A percentile compares a stretch with the other conserved stretches of the same genome.
phyloP scores from a whole-genome alignment of 2,329 filamentous ascomycete genomes.

The Didymella lethalis region DNA sequence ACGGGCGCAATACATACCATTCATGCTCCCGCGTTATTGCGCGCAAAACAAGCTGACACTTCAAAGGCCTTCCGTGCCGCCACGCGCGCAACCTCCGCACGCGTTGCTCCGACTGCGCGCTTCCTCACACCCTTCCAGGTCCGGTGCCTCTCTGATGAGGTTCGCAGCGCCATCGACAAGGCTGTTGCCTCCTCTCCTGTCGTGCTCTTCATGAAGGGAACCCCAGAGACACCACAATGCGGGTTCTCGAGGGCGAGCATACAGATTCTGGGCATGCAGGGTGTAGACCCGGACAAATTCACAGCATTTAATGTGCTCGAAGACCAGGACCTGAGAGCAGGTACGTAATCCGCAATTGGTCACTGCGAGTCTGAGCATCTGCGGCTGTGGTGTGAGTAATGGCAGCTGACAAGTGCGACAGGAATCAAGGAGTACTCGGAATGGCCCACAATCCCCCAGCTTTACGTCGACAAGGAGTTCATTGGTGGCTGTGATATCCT shows the following conservation, averaged over 20 bases:
- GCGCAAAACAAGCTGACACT: slow-evolving; percentile 18
- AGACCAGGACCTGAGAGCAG: slow-evolving; percentile 82
- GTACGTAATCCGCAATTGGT: slow-evolving; percentile 53
- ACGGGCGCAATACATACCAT: neutral
- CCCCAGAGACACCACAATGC: slow-evolving; percentile 93
- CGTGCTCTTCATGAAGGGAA: slow-evolving; percentile 99
- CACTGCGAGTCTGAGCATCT: neutral
- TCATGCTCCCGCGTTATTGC: neutral
- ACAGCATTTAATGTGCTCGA: slow-evolving; percentile 98
- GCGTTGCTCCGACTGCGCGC: slow-evolving; percentile 50
- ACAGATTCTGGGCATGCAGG: slow-evolving; percentile 92
- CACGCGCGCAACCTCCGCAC: slow-evolving; percentile 39
- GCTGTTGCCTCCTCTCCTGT: slow-evolving; percentile 88
- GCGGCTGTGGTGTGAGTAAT: neutral
- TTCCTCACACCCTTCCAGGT: slow-evolving; percentile 58
- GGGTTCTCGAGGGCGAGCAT: slow-evolving; percentile 95
- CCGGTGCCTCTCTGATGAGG: slow-evolving; percentile 81
- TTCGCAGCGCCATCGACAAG: slow-evolving; percentile 84
- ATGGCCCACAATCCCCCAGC: slow-evolving; percentile 97
- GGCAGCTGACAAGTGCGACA: slow-evolving; percentile 49
- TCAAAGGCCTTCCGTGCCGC: slow-evolving; percentile 47
- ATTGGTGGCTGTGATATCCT: slow-evolving; percentile 97
- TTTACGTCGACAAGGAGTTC: slow-evolving; percentile 96
- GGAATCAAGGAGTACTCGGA: slow-evolving; percentile 99
- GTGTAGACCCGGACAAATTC: slow-evolving; percentile 94